These are phyloP conservation scores for Santalum album DNA, from an alignment of 164 flowering plant genomes.

Conservation along the genomic window DNA sequence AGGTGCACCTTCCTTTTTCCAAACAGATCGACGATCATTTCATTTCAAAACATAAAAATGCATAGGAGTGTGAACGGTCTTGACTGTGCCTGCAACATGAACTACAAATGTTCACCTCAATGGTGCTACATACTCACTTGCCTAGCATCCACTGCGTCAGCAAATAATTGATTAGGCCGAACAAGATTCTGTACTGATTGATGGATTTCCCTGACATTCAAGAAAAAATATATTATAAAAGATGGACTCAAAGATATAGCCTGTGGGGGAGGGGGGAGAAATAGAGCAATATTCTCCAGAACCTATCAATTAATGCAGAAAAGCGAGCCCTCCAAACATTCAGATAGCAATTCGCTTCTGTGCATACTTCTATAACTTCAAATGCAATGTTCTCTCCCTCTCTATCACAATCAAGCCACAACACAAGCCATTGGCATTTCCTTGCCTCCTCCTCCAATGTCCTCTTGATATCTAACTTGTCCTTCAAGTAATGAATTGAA, in stretches of 20 bases:
- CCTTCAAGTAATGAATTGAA: constrained; percentile 17
- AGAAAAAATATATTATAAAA: constrained; percentile 1
- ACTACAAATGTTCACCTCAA: not conserved
- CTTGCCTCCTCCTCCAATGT: constrained; percentile 89
- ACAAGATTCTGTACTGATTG: constrained; percentile 63
- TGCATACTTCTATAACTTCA: constrained; percentile 84
- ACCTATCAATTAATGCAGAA: constrained; percentile 91
- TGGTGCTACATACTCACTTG: constrained; percentile 42
- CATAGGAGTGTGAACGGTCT: not conserved
- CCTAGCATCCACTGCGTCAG: constrained; percentile 97
- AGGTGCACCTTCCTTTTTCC: not conserved
- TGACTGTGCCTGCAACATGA: too few species aligned
- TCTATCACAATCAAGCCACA: constrained; percentile 97
- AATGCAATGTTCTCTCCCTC: constrained; percentile 97
- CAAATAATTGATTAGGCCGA: constrained; percentile 59
- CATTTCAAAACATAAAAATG: not conserved
- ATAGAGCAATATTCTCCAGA: not conserved
- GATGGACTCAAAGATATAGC: not conserved
- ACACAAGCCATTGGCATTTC: constrained; percentile 72
- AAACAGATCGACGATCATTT: not conserved
- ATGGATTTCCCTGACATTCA: constrained; percentile 62
- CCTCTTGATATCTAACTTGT: constrained; percentile 70
- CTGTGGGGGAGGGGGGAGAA: not conserved
- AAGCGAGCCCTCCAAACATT: constrained; percentile 72
- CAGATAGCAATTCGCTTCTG: constrained; percentile 43